Evolutionary conservation across 768 basidiomycete species (phyloP).

Genomic region (Cystofilobasidium bisporidii): DNA sequence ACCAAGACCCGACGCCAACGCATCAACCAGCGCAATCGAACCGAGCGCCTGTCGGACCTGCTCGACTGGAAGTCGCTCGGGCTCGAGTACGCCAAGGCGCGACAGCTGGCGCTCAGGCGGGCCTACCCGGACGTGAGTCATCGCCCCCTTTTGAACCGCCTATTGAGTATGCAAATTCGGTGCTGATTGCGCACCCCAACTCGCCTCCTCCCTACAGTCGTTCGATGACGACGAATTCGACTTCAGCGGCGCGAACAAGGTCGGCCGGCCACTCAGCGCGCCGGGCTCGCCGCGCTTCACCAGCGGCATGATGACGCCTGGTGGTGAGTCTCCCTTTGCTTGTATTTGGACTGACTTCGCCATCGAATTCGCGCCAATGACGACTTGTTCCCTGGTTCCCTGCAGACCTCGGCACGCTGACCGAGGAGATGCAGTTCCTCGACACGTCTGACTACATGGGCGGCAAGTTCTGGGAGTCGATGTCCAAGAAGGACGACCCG

Average conservation of each 20-base stretch:
- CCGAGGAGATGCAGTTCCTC: conserved; percentile 71
- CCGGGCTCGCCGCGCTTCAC: conserved; percentile 80
- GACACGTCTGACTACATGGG: conserved; percentile 49
- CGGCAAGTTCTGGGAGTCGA: conserved; percentile 39
- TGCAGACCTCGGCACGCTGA: conserved; percentile 71
- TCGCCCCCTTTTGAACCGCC: not conserved
- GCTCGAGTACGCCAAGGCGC: conserved; percentile 89
- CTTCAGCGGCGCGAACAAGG: conserved; percentile 57
- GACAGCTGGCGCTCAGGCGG: conserved; percentile 78
- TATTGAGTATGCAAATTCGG: too few species aligned
- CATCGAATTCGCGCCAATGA: too few species aligned
- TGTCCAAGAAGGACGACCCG: conserved; percentile 75
- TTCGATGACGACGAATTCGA: conserved; percentile 45
- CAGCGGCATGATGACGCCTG: conserved; percentile 76
- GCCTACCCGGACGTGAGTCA: conserved; percentile 89
- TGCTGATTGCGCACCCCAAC: not conserved
- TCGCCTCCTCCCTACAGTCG: conserved; percentile 7
- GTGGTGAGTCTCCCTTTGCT: conserved; percentile 38
- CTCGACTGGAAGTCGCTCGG: conserved; percentile 98
- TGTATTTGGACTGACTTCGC: too few species aligned
- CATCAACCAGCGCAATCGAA: conserved; percentile 97
- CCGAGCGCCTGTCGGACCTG: conserved; percentile 83
- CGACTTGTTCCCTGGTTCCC: too few species aligned
- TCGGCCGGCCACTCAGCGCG: conserved; percentile 56
- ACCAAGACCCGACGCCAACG: conserved; percentile 74